Evolutionary conservation across 306 rosid genomes (phyloP).

Genomic region (Cicer cuneatum): DNA sequence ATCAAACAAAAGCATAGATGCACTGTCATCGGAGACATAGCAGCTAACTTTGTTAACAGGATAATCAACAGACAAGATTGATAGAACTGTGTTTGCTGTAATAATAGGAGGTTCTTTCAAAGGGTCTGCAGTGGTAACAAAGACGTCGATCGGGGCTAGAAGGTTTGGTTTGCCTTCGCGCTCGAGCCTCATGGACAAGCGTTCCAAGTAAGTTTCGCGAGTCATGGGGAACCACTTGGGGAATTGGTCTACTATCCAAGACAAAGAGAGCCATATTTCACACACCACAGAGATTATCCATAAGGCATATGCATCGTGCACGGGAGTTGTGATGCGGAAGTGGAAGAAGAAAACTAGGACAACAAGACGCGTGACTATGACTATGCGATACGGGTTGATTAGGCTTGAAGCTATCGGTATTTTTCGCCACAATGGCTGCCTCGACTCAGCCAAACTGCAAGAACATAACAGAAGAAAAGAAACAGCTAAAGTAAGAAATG

Average conservation of each 20-base stretch:
- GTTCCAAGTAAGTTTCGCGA: constrained; percentile 82
- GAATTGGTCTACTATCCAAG: constrained; percentile 89
- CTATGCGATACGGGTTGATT: constrained; percentile 94
- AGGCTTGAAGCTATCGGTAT: constrained; percentile 74
- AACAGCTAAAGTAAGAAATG: background rate
- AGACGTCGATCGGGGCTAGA: constrained; percentile 71
- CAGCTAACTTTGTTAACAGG: constrained; percentile 87
- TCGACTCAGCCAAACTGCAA: constrained; percentile 75
- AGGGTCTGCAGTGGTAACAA: constrained; percentile 87
- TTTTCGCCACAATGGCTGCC: constrained; percentile 91
- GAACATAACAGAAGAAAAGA: constrained; percentile 1
- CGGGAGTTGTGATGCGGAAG: constrained; percentile 79
- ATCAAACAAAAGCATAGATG: constrained; percentile 84
- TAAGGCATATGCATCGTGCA: constrained; percentile 72
- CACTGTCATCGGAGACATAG: constrained; percentile 94
- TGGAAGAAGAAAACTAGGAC: constrained; percentile 80
- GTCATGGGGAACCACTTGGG: constrained; percentile 93
- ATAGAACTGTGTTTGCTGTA: constrained; percentile 86
- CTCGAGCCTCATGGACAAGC: constrained; percentile 79
- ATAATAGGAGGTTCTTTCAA: constrained; percentile 87
- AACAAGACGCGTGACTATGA: constrained; percentile 70
- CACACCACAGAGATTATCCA: constrained; percentile 91
- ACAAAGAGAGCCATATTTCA: constrained; percentile 86
- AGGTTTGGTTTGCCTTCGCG: constrained; percentile 67
- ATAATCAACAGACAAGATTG: constrained; percentile 81